Conservation (phyloP, 495 filamentous ascomycete species). For the Penicillium waksmanii region DNA sequence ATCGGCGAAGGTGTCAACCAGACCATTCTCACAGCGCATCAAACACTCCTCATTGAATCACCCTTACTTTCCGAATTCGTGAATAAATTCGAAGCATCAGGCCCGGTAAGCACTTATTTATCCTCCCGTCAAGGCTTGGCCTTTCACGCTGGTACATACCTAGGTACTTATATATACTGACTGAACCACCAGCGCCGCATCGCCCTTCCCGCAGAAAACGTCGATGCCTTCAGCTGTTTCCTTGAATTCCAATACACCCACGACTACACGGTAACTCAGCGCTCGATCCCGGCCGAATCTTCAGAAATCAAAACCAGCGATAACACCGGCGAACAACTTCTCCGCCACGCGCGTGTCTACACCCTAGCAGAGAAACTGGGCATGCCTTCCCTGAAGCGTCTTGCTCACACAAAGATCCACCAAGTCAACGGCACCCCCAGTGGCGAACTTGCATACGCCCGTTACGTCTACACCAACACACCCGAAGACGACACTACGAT, state of each 20-base stretch:
- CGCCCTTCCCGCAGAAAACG: constrained; percentile 67
- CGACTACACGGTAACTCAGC: constrained; percentile 80
- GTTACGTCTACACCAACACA: constrained; percentile 86
- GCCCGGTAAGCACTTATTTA: constrained; percentile 25
- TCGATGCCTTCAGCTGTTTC: constrained; percentile 84
- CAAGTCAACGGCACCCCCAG: constrained; percentile 80
- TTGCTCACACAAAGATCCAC: constrained; percentile 88
- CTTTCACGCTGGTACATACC: background rate
- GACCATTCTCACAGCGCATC: constrained; percentile 75
- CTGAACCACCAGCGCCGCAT: constrained; percentile 57
- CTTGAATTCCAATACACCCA: constrained; percentile 91
- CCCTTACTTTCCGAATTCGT: constrained; percentile 72
- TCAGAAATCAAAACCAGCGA: constrained; percentile 51
- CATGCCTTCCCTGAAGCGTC: constrained; percentile 69
- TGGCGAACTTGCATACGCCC: constrained; percentile 87
- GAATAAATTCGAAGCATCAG: constrained; percentile 53
- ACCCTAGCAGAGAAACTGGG: constrained; percentile 82
- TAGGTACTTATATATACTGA: too few relatives aligned
- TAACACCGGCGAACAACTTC: constrained; percentile 72
- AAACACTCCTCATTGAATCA: constrained; percentile 71
- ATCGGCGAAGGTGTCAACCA: constrained; percentile 65
- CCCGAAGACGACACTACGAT: constrained; percentile 68
- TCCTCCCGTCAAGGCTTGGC: background rate
- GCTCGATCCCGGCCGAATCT: constrained; percentile 33
- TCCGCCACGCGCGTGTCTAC: constrained; percentile 87